Evolutionary conservation across 768 basidiomycete genomes (phyloP).

Genomic region (Termitomyces sp.): DNA sequence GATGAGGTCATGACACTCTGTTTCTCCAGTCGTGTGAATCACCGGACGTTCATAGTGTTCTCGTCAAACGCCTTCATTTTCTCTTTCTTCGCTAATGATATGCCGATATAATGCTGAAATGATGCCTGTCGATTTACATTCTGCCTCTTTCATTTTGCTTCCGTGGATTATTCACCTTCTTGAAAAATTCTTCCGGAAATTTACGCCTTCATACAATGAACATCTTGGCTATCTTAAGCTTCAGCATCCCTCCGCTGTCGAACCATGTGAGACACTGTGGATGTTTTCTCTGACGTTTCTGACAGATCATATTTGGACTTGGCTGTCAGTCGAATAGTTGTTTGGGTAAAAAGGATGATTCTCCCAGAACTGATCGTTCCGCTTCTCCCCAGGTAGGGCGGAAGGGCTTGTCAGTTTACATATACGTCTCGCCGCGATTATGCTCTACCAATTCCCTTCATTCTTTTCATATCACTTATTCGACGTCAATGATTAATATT

Average conservation of each 20-base stretch:
- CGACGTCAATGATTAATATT: neutral
- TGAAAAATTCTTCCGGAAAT: neutral
- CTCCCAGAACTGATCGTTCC: neutral
- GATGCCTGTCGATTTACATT: neutral
- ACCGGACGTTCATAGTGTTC: neutral
- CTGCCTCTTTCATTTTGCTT: neutral
- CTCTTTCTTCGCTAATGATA: neutral
- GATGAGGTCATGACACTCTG: neutral
- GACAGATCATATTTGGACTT: neutral
- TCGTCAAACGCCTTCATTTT: neutral
- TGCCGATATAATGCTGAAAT: neutral
- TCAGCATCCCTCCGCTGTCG: neutral
- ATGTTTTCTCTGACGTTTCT: constrained; percentile 1
- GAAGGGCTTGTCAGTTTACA: neutral
- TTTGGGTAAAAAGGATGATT: neutral
- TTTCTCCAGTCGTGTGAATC: neutral
- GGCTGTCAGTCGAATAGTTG: neutral
- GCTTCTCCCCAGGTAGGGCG: neutral
- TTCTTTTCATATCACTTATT: neutral
- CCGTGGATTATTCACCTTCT: neutral
- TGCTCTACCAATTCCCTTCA: neutral
- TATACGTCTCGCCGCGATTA: neutral
- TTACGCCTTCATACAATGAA: neutral
- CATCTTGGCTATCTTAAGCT: neutral
- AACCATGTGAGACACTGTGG: neutral